Percentiles rank a stretch among this genome's conserved stretches.
Evolutionary conservation across 1,139 yeast genomes (phyloP).

Genomic region (Debaryomyces coudertii): DNA sequence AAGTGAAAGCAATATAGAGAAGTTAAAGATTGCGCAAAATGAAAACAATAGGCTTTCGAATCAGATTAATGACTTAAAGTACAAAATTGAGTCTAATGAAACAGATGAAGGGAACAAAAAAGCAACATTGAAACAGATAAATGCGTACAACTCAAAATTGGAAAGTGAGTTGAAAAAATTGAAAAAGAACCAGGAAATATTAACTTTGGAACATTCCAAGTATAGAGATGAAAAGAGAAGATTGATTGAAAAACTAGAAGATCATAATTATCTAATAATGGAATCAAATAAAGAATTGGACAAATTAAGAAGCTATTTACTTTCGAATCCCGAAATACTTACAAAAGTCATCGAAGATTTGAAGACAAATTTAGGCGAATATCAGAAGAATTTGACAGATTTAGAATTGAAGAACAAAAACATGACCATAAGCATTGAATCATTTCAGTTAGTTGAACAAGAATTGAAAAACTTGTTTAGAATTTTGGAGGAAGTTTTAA

Average conservation of each 20-base stretch:
- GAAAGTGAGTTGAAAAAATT: slow-evolving; percentile 67
- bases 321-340: slow-evolving; percentile 63
- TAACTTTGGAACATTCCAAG: slow-evolving; percentile 66
- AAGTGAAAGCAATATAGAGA: slow-evolving; percentile 54
- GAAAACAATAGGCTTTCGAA: slow-evolving; percentile 45
- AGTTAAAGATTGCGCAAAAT: slow-evolving; percentile 31
- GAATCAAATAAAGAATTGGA: slow-evolving; percentile 65
- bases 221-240: slow-evolving; percentile 66
- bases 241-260: slow-evolving; percentile 59
- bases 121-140: slow-evolving; percentile 49
- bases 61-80: slow-evolving; percentile 45
- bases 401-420: slow-evolving; percentile 55
- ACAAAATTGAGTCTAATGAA: slow-evolving; percentile 26
- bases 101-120: slow-evolving; percentile 25
- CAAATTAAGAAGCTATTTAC: slow-evolving; percentile 59
- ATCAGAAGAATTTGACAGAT: slow-evolving; percentile 41
- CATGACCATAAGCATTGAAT: slow-evolving; percentile 57
- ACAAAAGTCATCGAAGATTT: slow-evolving; percentile 60
- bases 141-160: slow-evolving; percentile 57
- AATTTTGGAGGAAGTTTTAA: slow-evolving; percentile 59
- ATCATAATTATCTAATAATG: slow-evolving; percentile 52
- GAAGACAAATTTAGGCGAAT: slow-evolving; percentile 47
- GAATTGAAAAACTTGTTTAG: slow-evolving; percentile 56
- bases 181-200: slow-evolving; percentile 63
- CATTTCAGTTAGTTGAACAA: slow-evolving; percentile 57